phyloP scores from a whole-genome alignment of 805 yeast species.

The Saccharomyces kudriavzevii region DNA sequence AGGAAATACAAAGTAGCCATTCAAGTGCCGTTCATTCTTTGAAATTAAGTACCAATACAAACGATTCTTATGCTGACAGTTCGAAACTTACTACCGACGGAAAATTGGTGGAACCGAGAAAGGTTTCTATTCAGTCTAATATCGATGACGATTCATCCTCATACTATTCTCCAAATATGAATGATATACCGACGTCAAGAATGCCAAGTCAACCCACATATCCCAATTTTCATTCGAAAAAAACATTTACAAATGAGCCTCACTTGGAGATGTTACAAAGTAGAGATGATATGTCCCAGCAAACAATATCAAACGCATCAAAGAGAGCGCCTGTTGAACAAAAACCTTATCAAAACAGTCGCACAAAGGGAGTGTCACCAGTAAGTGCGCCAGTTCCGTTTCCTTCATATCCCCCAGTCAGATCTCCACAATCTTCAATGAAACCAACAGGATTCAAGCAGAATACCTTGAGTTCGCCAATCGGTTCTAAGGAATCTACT shows the following conservation, averaged over 20 bases:
- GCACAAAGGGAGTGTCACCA: background rate
- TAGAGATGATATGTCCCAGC: background rate
- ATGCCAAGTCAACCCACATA: background rate
- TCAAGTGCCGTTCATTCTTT: constrained; percentile 13
- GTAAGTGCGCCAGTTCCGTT: background rate
- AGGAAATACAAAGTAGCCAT: constrained; percentile 8
- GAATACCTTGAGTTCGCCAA: background rate
- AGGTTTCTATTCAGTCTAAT: background rate
- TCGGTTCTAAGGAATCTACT: background rate
- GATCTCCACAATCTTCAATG: background rate
- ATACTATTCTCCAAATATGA: background rate
- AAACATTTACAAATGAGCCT: background rate
- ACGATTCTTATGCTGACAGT: background rate
- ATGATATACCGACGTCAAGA: background rate
- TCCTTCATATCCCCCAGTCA: background rate
- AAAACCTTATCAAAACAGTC: background rate
- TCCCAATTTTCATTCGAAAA: background rate
- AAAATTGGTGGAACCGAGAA: background rate
- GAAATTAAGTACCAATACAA: constrained; percentile 4
- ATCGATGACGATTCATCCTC: background rate
- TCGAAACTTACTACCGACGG: background rate
- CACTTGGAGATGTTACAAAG: background rate
- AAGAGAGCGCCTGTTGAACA: background rate
- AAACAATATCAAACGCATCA: background rate
- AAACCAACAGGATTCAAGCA: constrained; percentile 1